A percentile compares a stretch with the other conserved stretches of the same genome.
Conservation (phyloP, 179 eudicot genomes). For the Gypsophila paniculata region DNA sequence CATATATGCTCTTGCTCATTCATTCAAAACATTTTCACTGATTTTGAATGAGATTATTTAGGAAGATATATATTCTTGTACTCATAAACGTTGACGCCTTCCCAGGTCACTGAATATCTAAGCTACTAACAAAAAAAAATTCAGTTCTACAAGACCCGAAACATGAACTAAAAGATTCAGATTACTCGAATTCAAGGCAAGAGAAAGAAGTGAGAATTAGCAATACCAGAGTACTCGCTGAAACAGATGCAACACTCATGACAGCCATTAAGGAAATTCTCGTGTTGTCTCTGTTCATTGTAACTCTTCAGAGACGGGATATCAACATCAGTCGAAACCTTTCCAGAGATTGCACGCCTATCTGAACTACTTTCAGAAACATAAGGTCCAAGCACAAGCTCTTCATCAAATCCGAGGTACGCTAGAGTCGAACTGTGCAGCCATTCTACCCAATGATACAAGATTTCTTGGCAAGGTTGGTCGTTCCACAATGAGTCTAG, state of each 20-base stretch:
- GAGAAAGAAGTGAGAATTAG: neutral
- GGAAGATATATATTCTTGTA: neutral
- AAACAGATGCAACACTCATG: conserved; percentile 87
- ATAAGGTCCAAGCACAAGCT: conserved; percentile 74
- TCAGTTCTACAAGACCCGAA: neutral
- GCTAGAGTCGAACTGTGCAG: conserved; percentile 58
- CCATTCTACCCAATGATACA: conserved; percentile 87
- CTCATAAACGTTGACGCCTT: neutral
- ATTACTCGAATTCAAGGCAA: neutral
- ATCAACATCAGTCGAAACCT: conserved; percentile 72
- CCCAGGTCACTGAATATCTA: neutral
- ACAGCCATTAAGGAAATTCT: conserved; percentile 51
- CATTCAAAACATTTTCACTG: too few species aligned
- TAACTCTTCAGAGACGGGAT: conserved; percentile 74
- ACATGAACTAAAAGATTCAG: neutral
- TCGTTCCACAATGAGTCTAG: conserved; percentile 81
- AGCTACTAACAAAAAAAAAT: neutral
- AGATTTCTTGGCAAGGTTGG: conserved; percentile 72
- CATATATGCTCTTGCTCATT: too few species aligned
- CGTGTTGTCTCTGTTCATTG: conserved; percentile 52
- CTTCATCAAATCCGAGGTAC: conserved; percentile 56
- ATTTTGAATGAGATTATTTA: neutral
- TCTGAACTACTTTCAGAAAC: conserved; percentile 45
- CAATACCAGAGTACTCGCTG: conserved; percentile 74
- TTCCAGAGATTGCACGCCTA: conserved; percentile 74